Conservation (phyloP, 2,329 filamentous ascomycete species). For the Myotisia sp. region DNA sequence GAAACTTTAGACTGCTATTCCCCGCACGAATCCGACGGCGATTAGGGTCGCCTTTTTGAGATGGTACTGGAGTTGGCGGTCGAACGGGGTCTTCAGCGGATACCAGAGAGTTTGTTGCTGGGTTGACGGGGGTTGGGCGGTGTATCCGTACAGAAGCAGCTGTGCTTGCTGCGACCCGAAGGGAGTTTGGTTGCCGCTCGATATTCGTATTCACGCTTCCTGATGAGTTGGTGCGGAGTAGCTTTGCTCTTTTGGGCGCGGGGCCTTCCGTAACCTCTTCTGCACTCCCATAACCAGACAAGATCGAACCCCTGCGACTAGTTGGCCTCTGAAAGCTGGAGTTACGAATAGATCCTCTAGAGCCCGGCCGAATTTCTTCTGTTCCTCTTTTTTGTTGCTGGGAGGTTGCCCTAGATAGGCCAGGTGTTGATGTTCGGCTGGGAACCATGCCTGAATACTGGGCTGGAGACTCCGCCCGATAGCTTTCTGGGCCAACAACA, state of each 20-base stretch:
- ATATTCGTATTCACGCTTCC: slow-evolving; percentile 52
- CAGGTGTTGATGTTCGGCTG: slow-evolving; percentile 27
- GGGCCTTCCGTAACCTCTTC: slow-evolving; percentile 50
- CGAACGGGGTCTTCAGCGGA: slow-evolving; percentile 31
- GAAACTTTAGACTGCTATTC: slow-evolving; percentile 44
- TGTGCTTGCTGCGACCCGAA: slow-evolving; percentile 81
- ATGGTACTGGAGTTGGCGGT: slow-evolving; percentile 33
- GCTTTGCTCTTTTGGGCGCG: slow-evolving; percentile 64
- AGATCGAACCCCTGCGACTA: slow-evolving; percentile 25
- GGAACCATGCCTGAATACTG: slow-evolving; percentile 22
- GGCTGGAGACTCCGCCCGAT: slow-evolving; percentile 26
- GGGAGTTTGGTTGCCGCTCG: slow-evolving; percentile 58
- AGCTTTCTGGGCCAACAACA: slow-evolving; percentile 18
- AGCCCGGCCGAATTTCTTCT: slow-evolving; percentile 44
- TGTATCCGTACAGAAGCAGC: slow-evolving; percentile 76
- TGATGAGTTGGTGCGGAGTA: slow-evolving; percentile 58
- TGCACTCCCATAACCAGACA: slow-evolving; percentile 54
- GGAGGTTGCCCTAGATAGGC: slow-evolving; percentile 15
- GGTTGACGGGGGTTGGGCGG: slow-evolving; percentile 48
- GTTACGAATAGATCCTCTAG: slow-evolving; percentile 42
- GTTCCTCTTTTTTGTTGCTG: slow-evolving; percentile 21
- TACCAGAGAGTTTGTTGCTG: slow-evolving; percentile 19
- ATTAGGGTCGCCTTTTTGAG: slow-evolving; percentile 15
- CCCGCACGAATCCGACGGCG: slow-evolving; percentile 20
- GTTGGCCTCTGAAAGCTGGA: slow-evolving; percentile 18